These are phyloP conservation scores for Nemania diffusa DNA, from an alignment of 2,329 filamentous ascomycete species.

Conservation along the genomic window DNA sequence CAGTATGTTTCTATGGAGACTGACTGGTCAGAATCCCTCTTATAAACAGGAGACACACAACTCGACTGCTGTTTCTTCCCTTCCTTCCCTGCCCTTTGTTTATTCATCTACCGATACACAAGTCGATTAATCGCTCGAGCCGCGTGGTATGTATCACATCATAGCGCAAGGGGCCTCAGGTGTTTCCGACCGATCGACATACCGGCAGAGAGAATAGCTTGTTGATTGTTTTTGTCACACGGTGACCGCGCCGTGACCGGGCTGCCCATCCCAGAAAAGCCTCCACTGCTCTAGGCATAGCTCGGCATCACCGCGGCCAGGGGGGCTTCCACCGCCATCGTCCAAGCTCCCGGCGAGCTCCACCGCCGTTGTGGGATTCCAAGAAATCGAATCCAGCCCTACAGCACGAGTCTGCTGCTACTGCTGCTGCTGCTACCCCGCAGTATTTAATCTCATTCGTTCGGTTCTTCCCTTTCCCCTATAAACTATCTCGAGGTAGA, in stretches of 20 bases:
- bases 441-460: conserved; percentile 37
- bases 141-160: background rate
- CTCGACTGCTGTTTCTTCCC: background rate
- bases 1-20: background rate
- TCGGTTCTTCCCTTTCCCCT: conserved; percentile 11
- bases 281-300: conserved; percentile 6
- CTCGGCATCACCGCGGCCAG: conserved; percentile 31
- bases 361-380: conserved; percentile 28
- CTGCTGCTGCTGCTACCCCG: conserved; percentile 30
- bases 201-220: background rate
- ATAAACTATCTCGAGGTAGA: conserved; percentile 23
- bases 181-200: background rate
- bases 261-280: background rate
- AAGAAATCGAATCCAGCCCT: conserved; percentile 35
- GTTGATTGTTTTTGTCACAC: background rate
- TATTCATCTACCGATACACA: too few relatives aligned
- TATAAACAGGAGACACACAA: conserved; percentile 7
- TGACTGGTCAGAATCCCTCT: background rate
- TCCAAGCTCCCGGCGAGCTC: conserved; percentile 26
- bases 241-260: background rate
- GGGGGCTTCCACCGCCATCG: conserved; percentile 21
- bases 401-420: too few relatives aligned
- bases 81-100: too few relatives aligned
- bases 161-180: conserved; percentile 9
- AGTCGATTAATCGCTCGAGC: too few relatives aligned